These are phyloP conservation scores for Mariannaea elegans DNA, from an alignment of 2,329 filamentous ascomycete species.

Conservation along the genomic window DNA sequence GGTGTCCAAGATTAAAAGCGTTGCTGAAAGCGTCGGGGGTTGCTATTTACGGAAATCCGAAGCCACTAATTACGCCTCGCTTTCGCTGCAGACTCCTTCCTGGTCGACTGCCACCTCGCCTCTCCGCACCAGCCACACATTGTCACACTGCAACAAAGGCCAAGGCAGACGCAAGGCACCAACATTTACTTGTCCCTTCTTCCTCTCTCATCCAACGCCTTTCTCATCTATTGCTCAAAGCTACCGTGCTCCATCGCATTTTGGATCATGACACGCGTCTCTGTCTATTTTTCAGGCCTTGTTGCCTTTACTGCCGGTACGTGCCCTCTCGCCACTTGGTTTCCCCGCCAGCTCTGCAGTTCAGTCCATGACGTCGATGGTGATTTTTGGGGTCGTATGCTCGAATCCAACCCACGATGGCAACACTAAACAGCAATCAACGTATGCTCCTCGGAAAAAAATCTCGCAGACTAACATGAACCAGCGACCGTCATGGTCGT, in stretches of 20 bases:
- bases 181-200: constrained; percentile 28
- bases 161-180: constrained; percentile 33
- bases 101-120: constrained; percentile 36
- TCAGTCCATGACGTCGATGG: constrained; percentile 37
- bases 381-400: background rate
- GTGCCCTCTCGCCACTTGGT: constrained; percentile 34
- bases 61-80: background rate
- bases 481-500: constrained; percentile 77
- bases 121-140: constrained; percentile 29
- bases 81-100: too few species aligned
- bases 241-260: constrained; percentile 3
- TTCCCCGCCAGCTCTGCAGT: constrained; percentile 21
- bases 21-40: background rate
- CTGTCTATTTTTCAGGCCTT: constrained; percentile 54
- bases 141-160: constrained; percentile 26
- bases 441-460: background rate
- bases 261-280: constrained; percentile 53
- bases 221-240: background rate
- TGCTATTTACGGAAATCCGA: constrained; percentile 9
- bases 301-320: constrained; percentile 55
- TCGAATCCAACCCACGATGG: background rate
- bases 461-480: constrained; percentile 43
- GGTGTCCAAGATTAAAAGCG: background rate
- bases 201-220: constrained; percentile 1
- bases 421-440: background rate